Base-by-base conservation (phyloP, 352 stramenopile genomes). In the Phytophthora tubulina region DNA sequence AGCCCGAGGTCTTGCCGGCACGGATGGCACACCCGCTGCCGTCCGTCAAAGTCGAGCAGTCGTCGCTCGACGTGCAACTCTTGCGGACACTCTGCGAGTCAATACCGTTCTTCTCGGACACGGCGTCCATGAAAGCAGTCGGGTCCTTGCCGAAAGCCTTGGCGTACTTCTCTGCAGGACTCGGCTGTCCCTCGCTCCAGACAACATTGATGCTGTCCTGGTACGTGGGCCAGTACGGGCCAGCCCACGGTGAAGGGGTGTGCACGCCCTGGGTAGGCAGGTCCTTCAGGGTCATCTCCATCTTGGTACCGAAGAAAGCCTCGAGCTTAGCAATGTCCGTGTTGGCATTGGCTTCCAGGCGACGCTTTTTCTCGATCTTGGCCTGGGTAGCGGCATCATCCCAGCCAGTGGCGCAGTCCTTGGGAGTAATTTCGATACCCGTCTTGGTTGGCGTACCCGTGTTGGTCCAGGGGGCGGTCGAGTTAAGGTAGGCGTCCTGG, bases 161-260 rank as follows among this genome's bases (percentile, higher is more conserved):
- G n/a, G 80, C 80, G 52, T 88, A 88, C 70, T 88, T 88, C 59
- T 77, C 68, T 15, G 78, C 66, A 11, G 80, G 48, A 38, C 80
- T 86, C 2, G 63, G 39, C n/a, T 78, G 36, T 15, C 62, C 50
- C 6, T 65, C n/a, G 41, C 39, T 70, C 82, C 81, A 85, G 5
- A 57, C 46, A 44, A 76, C 64, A 70, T 91, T 91, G 75, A 91
- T 91, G 50, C 83, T 79, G 72, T 91, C 83, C 44, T 81, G 63
- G 72, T 85, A 91, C 45, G 72, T 71, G 5, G 83, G 78, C 79
- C 81, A 91, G 78, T 89, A 89, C 7, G 67, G 67, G 2, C 56
- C 69, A 39, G 69, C 33, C 69, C 69, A 76, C n/a, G 69, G 69
- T 30, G 73, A 59, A 4, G 68, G 62, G 1, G 14, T 54, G 49